Base-by-base conservation (phyloP, 2,329 filamentous ascomycete genomes). In the Trichoderma oligosporum region DNA sequence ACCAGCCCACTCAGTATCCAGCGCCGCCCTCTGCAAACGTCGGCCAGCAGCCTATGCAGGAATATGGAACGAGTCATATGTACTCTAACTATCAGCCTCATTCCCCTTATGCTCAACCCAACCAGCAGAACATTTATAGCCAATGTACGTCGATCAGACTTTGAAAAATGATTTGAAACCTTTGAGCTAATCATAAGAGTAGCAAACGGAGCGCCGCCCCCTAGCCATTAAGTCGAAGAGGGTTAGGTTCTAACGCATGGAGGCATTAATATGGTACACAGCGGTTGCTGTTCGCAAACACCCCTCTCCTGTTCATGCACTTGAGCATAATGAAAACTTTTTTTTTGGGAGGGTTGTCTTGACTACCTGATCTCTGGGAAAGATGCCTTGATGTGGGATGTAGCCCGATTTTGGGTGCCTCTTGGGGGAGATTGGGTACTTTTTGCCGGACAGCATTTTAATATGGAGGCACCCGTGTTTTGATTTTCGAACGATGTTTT, bases 1-100 rank as follows among this genome's bases (percentile, higher is more conserved):
- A 91, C 66, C 83, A 87, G 66, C 77, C 83, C 27, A 69, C 78
- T 58, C 84, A 87, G 65, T 91, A 91, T 66, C 81, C 85, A 38
- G 79, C 82, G n/a, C 83, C 85, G 14, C 79, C 82, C 1, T 76
- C 78, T 12, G 76, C 74, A 2, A 75, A 75, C 22, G 80, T 84
- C 20, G 68, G 71, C 12, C 78, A 80, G 62, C 79, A 82, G 64
- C 72, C 73, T 12, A 70, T 85, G 4, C 73, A 80, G 8, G 82
- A 86, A 56, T 86, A 86, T 65, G 73, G 73, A 63, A 64, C 70
- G 55, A 75, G 74, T 61, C 79, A 82, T 62, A 80, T 82, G 71
- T 84, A 85, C 64, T 71, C 77, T 46, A 78, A 73, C 65, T 84
- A 85, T 66, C 78, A 79, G 58, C 80, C 82, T 49, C 78, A 82